Conservation (phyloP, 192 early-diverging fungal genomes). For the Coemansia sp. region DNA sequence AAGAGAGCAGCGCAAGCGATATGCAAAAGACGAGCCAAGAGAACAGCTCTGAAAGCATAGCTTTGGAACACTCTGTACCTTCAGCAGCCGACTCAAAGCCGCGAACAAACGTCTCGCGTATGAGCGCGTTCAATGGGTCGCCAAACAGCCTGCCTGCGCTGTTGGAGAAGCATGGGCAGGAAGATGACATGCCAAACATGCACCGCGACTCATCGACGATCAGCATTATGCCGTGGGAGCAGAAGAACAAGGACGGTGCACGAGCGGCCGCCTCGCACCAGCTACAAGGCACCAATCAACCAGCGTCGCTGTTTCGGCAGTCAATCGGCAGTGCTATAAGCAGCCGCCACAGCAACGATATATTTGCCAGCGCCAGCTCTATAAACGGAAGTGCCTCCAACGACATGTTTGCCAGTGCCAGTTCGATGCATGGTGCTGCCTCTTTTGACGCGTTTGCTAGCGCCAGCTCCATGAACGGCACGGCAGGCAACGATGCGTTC, state of each 20-base stretch:
- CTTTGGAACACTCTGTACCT: neutral
- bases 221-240: constrained; percentile 14
- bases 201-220: constrained; percentile 47
- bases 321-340: constrained; percentile 21
- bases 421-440: constrained; percentile 1
- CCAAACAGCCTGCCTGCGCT: neutral
- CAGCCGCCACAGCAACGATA: constrained; percentile 21
- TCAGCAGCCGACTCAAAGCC: neutral
- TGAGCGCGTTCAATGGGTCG: constrained; percentile 47
- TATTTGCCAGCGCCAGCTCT: constrained; percentile 32
- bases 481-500: constrained; percentile 24
- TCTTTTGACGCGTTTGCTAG: neutral
- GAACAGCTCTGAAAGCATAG: constrained; percentile 6
- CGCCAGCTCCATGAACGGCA: neutral
- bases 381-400: constrained; percentile 8
- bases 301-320: constrained; percentile 36
- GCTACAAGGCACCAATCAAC: constrained; percentile 7
- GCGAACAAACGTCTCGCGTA: constrained; percentile 12
- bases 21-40: neutral
- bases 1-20: neutral
- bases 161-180: neutral
- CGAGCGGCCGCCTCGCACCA: neutral
- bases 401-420: neutral
- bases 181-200: constrained; percentile 7
- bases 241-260: neutral